Evolutionary conservation across 345 rosid species (phyloP).

Genomic region (Camelina sativa): DNA sequence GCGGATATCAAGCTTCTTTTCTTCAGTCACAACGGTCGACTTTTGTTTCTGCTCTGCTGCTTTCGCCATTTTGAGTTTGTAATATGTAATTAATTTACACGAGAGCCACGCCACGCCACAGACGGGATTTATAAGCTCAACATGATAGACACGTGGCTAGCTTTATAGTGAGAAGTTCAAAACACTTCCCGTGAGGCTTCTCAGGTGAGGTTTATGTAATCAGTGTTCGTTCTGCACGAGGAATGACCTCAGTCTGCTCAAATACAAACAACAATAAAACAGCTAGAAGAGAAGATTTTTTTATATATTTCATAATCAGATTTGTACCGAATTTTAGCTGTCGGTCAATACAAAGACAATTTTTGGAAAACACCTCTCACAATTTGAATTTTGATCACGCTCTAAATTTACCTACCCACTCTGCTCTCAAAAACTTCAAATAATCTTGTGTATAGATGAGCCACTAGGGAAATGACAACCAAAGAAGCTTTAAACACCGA

Average conservation of each 20-base stretch:
- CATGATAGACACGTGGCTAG: conserved; percentile 23
- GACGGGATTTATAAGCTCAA: conserved; percentile 13
- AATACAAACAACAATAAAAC: conserved; percentile 6
- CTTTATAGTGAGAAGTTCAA: not conserved
- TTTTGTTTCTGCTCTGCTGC: conserved; percentile 35
- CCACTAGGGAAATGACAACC: conserved; percentile 5
- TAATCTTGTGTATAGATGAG: conserved; percentile 9
- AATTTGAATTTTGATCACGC: conserved; percentile 30
- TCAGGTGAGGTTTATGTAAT: conserved; percentile 20
- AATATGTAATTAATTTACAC: not conserved
- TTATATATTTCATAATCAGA: conserved; percentile 6
- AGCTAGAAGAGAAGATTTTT: not conserved
- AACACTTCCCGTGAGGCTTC: conserved; percentile 41
- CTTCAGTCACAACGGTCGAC: conserved; percentile 13
- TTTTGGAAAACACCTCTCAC: not conserved
- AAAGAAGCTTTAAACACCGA: conserved; percentile 57
- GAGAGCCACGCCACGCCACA: not conserved
- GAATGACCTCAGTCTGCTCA: conserved; percentile 17
- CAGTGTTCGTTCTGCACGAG: conserved; percentile 40
- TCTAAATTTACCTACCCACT: conserved; percentile 28
- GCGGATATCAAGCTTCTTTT: conserved; percentile 34
- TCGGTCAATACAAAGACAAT: conserved; percentile 32
- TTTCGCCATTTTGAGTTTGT: conserved; percentile 32
- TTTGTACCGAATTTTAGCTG: conserved; percentile 36
- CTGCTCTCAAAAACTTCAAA: conserved; percentile 25